These are phyloP conservation scores for Aureobasidium namibiae DNA, from an alignment of 2,329 filamentous ascomycete genomes.

Conservation along the genomic window DNA sequence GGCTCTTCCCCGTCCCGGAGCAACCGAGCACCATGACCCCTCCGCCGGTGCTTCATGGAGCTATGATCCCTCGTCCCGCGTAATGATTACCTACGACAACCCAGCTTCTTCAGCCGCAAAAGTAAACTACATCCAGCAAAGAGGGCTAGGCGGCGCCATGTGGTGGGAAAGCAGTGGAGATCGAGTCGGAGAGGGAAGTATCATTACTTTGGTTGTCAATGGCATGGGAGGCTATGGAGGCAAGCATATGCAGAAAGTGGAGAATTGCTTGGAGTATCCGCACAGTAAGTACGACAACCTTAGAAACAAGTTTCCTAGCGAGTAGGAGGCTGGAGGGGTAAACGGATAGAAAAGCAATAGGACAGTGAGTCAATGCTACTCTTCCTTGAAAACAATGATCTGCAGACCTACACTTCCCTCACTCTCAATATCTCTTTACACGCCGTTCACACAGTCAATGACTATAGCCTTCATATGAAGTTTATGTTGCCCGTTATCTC, in stretches of 20 bases:
- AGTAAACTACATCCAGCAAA: constrained; percentile 58
- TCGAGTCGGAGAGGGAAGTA: constrained; percentile 52
- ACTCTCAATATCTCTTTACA: background rate
- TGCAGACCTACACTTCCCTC: background rate
- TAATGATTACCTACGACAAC: constrained; percentile 71
- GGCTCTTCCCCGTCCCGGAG: constrained; percentile 61
- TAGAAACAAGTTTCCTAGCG: constrained; percentile 32
- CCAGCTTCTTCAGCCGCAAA: constrained; percentile 60
- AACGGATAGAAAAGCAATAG: background rate
- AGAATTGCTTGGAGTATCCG: constrained; percentile 45
- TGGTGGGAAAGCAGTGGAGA: constrained; percentile 92
- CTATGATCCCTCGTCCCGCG: constrained; percentile 55
- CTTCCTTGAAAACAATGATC: background rate
- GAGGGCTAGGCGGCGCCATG: constrained; percentile 79
- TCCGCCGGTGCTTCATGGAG: constrained; percentile 66
- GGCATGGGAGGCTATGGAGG: constrained; percentile 32
- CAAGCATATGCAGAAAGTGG: constrained; percentile 36
- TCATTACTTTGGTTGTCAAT: constrained; percentile 45
- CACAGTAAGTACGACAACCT: constrained; percentile 48
- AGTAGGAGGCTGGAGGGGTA: constrained; percentile 14
- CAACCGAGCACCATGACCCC: constrained; percentile 45
- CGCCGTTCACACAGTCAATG: too few species aligned
- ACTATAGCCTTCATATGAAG: too few species aligned
- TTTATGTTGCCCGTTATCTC: too few species aligned
- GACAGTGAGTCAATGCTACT: background rate